These are phyloP conservation scores for Geotrichum macrosporum DNA, from an alignment of 1,139 yeast species.

Conservation along the genomic window DNA sequence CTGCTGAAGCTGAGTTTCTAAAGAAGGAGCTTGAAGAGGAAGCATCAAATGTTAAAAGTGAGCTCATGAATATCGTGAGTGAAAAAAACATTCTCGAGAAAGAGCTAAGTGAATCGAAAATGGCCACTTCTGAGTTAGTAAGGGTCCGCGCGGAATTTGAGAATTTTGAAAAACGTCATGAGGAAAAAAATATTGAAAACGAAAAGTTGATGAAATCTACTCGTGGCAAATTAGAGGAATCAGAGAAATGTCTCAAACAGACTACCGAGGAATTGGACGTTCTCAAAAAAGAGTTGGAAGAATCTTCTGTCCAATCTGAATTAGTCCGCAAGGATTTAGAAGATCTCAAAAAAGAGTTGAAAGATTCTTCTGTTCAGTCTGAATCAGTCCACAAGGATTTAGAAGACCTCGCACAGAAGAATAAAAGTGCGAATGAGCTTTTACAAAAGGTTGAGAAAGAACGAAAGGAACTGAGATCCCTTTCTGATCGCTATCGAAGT, in stretches of 20 bases:
- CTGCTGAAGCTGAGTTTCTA: neutral
- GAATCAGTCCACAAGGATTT: neutral
- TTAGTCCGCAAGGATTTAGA: slow-evolving; percentile 16
- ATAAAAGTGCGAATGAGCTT: neutral
- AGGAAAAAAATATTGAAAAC: slow-evolving; percentile 3
- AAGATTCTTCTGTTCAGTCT: too few relatives aligned
- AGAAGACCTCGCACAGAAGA: slow-evolving; percentile 2
- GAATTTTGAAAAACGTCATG: slow-evolving; percentile 1
- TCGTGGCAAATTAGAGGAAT: neutral
- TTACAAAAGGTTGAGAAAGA: slow-evolving; percentile 12
- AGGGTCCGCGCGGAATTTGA: neutral
- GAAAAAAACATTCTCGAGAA: slow-evolving; percentile 1
- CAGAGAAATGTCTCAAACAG: neutral
- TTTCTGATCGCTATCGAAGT: slow-evolving; percentile 12
- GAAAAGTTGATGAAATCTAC: neutral
- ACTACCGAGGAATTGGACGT: neutral
- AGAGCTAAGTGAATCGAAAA: slow-evolving; percentile 2
- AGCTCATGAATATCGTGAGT: neutral
- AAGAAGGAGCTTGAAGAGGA: neutral
- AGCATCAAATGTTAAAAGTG: neutral
- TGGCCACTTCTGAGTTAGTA: neutral
- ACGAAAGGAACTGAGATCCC: slow-evolving; percentile 6
- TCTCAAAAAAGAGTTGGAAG: neutral
- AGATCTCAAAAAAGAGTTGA: slow-evolving; percentile 3
- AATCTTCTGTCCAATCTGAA: slow-evolving; percentile 14